phyloP scores from a whole-genome alignment of 2,329 filamentous ascomycete species.

The Fusarium nanum region DNA sequence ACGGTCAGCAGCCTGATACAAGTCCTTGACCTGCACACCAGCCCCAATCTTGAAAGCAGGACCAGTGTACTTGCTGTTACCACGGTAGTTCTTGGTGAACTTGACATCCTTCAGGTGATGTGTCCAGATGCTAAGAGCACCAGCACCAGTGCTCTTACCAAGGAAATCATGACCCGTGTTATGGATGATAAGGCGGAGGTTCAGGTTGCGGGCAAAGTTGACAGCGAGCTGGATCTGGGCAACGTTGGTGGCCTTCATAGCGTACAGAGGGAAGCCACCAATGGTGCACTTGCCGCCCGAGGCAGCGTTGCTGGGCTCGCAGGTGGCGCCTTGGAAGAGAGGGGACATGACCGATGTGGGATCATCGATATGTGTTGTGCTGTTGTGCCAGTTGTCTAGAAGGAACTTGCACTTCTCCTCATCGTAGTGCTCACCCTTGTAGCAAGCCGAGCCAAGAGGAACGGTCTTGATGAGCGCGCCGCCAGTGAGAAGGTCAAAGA shows the following conservation, averaged over 20 bases:
- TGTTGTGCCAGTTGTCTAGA: slow-evolving; percentile 9
- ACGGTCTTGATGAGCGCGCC: slow-evolving; percentile 50
- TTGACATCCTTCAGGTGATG: slow-evolving; percentile 56
- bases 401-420: background rate
- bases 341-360: slow-evolving; percentile 57
- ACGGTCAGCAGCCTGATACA: slow-evolving; percentile 57
- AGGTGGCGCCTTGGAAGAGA: slow-evolving; percentile 55
- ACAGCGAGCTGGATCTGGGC: slow-evolving; percentile 60
- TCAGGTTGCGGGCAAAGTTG: slow-evolving; percentile 59
- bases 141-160: slow-evolving; percentile 68
- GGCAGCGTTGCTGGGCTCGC: slow-evolving; percentile 48
- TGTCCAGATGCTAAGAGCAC: slow-evolving; percentile 56
- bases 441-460: slow-evolving; percentile 51
- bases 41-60: slow-evolving; percentile 64
- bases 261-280: slow-evolving; percentile 58
- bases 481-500: slow-evolving; percentile 51
- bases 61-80: slow-evolving; percentile 58
- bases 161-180: slow-evolving; percentile 65
- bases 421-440: slow-evolving; percentile 40
- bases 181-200: slow-evolving; percentile 61
- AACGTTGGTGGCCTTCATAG: slow-evolving; percentile 56
- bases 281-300: slow-evolving; percentile 50
- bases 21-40: slow-evolving; percentile 63
- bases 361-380: slow-evolving; percentile 40
- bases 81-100: slow-evolving; percentile 55